These are phyloP conservation scores for Cytospora piceicola DNA, from an alignment of 2,329 filamentous ascomycete genomes.

Conservation along the genomic window DNA sequence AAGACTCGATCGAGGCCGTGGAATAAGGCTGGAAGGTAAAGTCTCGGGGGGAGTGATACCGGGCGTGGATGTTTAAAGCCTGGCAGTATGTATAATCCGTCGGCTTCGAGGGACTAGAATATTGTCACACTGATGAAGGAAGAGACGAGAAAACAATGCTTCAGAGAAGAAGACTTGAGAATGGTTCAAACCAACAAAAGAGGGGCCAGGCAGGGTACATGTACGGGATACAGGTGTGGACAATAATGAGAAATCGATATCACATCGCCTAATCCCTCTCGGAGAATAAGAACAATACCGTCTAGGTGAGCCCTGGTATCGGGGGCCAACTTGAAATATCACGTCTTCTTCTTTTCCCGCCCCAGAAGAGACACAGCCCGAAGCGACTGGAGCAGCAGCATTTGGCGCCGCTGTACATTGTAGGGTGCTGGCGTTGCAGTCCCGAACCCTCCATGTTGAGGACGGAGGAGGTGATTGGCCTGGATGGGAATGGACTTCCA, in stretches of 20 bases:
- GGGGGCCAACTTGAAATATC: conserved; percentile 7
- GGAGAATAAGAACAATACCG: conserved; percentile 10
- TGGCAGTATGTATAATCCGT: not conserved
- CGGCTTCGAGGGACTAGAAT: not conserved
- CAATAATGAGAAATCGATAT: not conserved
- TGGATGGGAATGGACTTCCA: conserved; percentile 3
- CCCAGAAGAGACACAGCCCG: conserved; percentile 19
- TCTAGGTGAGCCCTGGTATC: conserved; percentile 11
- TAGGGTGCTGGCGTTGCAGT: conserved; percentile 17
- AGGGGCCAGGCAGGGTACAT: conserved; percentile 16
- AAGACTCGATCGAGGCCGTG: conserved; percentile 6
- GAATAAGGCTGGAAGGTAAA: conserved; percentile 4
- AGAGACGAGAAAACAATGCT: not conserved
- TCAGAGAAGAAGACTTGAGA: not conserved
- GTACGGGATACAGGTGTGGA: conserved; percentile 10
- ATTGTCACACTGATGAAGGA: not conserved
- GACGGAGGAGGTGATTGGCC: conserved; percentile 24
- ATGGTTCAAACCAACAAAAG: not conserved
- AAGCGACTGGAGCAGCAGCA: conserved; percentile 14
- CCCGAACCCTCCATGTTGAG: conserved; percentile 15
- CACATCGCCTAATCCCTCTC: conserved; percentile 4
- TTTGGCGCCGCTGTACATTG: conserved; percentile 25
- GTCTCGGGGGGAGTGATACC: conserved; percentile 2
- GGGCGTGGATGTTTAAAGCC: conserved; percentile 6
- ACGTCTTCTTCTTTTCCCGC: not conserved